Evolutionary conservation across 78 protist species (phyloP).

Genomic region (Chrysochromulina parva): DNA sequence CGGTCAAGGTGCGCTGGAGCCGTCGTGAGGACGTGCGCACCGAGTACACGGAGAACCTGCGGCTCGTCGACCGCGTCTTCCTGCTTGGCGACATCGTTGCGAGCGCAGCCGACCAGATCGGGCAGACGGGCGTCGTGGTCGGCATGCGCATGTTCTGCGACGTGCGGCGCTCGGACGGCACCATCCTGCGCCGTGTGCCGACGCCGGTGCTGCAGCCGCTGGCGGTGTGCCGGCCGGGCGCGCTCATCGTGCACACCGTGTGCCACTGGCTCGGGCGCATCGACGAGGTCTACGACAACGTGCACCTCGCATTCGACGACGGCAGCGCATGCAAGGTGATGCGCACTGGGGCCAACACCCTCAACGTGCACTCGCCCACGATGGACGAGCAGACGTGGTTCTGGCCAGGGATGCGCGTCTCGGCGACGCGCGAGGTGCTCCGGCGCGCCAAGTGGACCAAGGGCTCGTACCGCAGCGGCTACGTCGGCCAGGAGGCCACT

Average conservation of each 20-base stretch:
- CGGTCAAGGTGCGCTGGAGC: not conserved
- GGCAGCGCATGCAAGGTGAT: not conserved
- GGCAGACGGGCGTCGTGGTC: not conserved
- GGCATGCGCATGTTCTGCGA: slow-evolving; percentile 21
- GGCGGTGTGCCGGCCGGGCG: slow-evolving; percentile 8
- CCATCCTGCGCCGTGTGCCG: not conserved
- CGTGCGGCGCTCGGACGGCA: not conserved
- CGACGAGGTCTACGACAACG: slow-evolving; percentile 14
- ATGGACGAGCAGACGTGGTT: slow-evolving; percentile 12
- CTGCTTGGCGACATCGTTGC: slow-evolving; percentile 11
- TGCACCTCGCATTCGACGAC: not conserved
- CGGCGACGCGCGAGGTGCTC: not conserved
- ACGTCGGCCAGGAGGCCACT: not conserved
- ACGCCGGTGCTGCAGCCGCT: not conserved
- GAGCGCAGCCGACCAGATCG: not conserved
- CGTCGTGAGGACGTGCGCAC: not conserved
- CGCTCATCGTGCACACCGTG: not conserved
- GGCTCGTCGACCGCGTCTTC: not conserved
- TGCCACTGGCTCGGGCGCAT: slow-evolving; percentile 23
- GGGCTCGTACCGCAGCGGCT: not conserved
- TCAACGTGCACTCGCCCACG: not conserved
- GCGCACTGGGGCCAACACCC: not conserved
- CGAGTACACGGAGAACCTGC: not conserved
- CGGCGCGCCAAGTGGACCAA: slow-evolving; percentile 17
- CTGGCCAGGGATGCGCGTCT: not conserved